Evolutionary conservation across 2,329 filamentous ascomycete genomes (phyloP).

Genomic region (Cadophora sp.): DNA sequence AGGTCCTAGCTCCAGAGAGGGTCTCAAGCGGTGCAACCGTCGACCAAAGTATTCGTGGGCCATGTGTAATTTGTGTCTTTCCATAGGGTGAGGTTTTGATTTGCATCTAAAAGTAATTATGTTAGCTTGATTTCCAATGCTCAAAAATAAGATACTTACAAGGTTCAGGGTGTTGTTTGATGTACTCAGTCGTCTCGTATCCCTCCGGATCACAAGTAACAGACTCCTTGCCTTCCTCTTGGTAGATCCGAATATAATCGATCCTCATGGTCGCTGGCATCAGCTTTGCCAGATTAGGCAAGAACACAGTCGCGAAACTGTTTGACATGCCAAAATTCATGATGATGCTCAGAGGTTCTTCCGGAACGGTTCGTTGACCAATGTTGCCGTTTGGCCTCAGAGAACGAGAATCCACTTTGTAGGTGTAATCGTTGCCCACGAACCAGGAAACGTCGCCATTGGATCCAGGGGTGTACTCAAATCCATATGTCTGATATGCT

Average conservation of each 20-base stretch:
- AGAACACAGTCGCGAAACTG: conserved; percentile 68
- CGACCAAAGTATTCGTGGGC: conserved; percentile 67
- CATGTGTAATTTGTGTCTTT: conserved; percentile 59
- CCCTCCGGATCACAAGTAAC: conserved; percentile 72
- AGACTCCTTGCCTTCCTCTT: conserved; percentile 62
- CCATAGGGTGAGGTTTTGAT: conserved; percentile 70
- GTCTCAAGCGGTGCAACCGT: conserved; percentile 54
- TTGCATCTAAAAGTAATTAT: conserved; percentile 48
- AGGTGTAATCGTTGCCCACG: conserved; percentile 68
- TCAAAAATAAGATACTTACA: conserved; percentile 49
- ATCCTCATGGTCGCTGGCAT: conserved; percentile 71
- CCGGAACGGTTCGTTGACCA: conserved; percentile 67
- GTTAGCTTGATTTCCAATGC: conserved; percentile 22
- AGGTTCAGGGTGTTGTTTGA: conserved; percentile 63
- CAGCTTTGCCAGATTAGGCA: conserved; percentile 58
- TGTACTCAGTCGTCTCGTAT: conserved; percentile 72
- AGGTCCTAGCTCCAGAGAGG: conserved; percentile 14
- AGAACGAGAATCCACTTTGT: conserved; percentile 65
- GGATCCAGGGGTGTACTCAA: conserved; percentile 67
- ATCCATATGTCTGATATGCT: conserved; percentile 66
- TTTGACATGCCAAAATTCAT: conserved; percentile 75
- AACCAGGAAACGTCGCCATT: conserved; percentile 72
- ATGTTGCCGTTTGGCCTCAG: conserved; percentile 74
- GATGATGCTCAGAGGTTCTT: conserved; percentile 72
- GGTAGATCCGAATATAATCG: conserved; percentile 75